phyloP scores from a whole-genome alignment of 768 basidiomycete species.

The Panaeolus papilionaceus region DNA sequence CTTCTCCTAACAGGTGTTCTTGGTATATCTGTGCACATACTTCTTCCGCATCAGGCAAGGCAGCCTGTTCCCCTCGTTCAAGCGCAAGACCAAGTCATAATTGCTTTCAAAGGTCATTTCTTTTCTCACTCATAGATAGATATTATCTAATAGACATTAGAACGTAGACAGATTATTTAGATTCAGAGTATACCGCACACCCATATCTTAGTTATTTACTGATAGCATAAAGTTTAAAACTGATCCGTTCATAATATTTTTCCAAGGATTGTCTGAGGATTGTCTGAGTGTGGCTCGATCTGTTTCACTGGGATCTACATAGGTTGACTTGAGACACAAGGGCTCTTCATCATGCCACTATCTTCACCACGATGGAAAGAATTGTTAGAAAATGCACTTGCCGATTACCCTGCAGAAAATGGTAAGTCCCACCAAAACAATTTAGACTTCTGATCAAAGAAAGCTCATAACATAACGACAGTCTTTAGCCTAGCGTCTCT shows the following conservation, averaged over 20 bases:
- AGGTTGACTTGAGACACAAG: not conserved
- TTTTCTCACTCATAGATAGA: not conserved
- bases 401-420: not conserved
- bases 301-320: not conserved
- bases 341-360: not conserved
- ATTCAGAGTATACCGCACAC: slow-evolving; percentile 5
- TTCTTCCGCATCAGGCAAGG: slow-evolving; percentile 16
- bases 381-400: not conserved
- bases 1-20: not conserved
- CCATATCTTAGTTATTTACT: not conserved
- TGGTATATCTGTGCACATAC: slow-evolving; percentile 11
- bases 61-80: not conserved
- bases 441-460: not conserved
- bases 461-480: not conserved
- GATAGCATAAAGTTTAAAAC: not conserved
- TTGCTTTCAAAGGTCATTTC: not conserved
- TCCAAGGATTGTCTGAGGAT: not conserved
- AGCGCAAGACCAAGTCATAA: slow-evolving; percentile 2
- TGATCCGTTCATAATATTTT: not conserved
- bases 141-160: not conserved
- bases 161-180: not conserved
- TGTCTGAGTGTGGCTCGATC: not conserved
- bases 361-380: slow-evolving; percentile 7
- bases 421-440: not conserved
- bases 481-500: not conserved